Percentiles rank a stretch among this genome's conserved stretches.
phyloP scores from a whole-genome alignment of 352 stramenopile genomes.

The Globisporangium ultimum region DNA sequence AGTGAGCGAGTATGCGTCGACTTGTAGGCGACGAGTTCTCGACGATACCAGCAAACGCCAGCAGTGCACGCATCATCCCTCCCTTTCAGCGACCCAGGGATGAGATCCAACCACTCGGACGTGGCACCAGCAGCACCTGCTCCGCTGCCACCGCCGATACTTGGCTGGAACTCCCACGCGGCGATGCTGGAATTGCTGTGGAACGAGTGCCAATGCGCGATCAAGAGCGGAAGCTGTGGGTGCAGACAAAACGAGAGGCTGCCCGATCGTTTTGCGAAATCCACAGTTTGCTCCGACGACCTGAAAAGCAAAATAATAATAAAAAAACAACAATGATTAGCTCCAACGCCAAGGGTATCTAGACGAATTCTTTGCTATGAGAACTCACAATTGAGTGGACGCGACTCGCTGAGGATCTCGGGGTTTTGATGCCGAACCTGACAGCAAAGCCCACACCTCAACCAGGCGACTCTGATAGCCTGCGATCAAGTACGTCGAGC shows the following conservation, averaged over 20 bases:
- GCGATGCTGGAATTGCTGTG: conserved; percentile 11
- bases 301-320: conserved; percentile 16
- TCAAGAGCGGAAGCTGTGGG: conserved; percentile 31
- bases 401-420: conserved; percentile 30
- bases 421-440: conserved; percentile 5
- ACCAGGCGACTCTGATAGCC: conserved; percentile 56
- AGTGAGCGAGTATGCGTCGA: conserved; percentile 10
- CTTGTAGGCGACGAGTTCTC: conserved; percentile 12
- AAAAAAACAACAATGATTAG: background rate
- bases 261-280: conserved; percentile 53
- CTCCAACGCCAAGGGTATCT: background rate
- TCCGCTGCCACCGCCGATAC: conserved; percentile 20
- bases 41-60: conserved; percentile 9
- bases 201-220: conserved; percentile 39
- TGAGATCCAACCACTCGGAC: conserved; percentile 18
- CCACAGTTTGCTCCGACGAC: conserved; percentile 30
- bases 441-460: conserved; percentile 43
- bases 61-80: conserved; percentile 8
- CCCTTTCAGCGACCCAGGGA: background rate
- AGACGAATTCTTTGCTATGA: too few relatives aligned
- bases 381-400: conserved; percentile 26
- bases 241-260: conserved; percentile 45
- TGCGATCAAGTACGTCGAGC: conserved; percentile 31
- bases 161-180: conserved; percentile 18
- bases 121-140: conserved; percentile 22